A percentile compares a stretch with the other conserved stretches of the same genome.
phyloP scores from a whole-genome alignment of 1,284 basidiomycete genomes.

The Fomitopsis schrenkii region DNA sequence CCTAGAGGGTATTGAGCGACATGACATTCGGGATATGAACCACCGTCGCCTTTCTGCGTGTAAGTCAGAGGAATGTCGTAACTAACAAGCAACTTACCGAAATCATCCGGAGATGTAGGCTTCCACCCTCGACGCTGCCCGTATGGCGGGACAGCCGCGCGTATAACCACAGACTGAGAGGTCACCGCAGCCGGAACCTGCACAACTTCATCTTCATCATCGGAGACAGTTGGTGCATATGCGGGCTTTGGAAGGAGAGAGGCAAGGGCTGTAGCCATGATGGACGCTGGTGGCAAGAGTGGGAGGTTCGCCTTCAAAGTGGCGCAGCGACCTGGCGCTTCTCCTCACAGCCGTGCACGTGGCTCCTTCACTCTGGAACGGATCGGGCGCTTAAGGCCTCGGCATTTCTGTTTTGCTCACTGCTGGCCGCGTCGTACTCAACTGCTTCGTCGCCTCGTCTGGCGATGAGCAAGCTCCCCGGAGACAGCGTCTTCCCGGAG shows the following conservation, averaged over 20 bases:
- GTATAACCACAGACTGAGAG: constrained; percentile 43
- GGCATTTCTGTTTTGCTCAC: neutral
- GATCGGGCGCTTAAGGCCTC: neutral
- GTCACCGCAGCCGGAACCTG: constrained; percentile 28
- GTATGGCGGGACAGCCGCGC: constrained; percentile 70
- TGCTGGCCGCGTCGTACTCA: constrained; percentile 1
- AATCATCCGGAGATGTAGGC: constrained; percentile 80
- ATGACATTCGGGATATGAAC: constrained; percentile 96
- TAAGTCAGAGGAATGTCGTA: constrained; percentile 6
- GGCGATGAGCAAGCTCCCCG: constrained; percentile 26
- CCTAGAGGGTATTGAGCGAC: constrained; percentile 96
- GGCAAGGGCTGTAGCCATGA: constrained; percentile 34
- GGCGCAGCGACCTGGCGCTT: neutral
- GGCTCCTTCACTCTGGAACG: neutral
- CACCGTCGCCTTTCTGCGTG: constrained; percentile 69
- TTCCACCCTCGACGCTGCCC: constrained; percentile 87
- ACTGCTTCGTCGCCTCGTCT: constrained; percentile 8
- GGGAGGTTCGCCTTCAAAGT: neutral
- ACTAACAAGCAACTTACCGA: constrained; percentile 46
- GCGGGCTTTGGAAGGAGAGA: constrained; percentile 64
- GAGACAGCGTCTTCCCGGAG: constrained; percentile 22
- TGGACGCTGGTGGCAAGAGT: constrained; percentile 7
- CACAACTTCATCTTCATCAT: constrained; percentile 53
- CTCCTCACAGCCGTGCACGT: neutral
- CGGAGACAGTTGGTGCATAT: constrained; percentile 46